Base-by-base conservation (phyloP, 129 eudicot species). In the Chrysanthemum makinoi region DNA sequence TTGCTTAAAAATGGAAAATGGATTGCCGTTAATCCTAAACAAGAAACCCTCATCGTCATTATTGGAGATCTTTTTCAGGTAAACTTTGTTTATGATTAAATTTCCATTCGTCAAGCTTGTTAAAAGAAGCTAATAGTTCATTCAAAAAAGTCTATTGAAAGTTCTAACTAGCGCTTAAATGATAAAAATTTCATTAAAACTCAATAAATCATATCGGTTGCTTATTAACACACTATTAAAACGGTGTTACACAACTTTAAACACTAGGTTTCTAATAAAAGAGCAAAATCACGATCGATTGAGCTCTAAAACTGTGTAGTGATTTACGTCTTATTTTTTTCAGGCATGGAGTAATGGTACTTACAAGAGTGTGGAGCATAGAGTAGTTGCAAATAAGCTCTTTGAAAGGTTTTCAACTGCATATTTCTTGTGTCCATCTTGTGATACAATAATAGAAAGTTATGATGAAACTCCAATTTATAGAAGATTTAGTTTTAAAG, bases 31-130 rank as follows among this genome's bases (percentile, higher is more conserved):
- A 80, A 82, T 58, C 99, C 99, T 74, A 87, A 87, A 60, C 81
- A 81, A 43, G 78, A 84, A 1, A 87, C 94, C 54, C 81, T 94
- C 22, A 73, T 94, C 9, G 78, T 94, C 77, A 94, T 84, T 63
- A 86, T 94, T 6, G 99, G 99, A 2, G 97, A 90, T 69, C 72
- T 89, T n/a, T 87, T 90, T 71, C 91, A 94, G 95, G 98, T 89
- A 83, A 3, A 62, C 48, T 16, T 20, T 17, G 9, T 7, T 43
- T 60, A 20, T 13, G 22, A 12, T 74, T 53, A 12, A 24, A 26
- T 46, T 16, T 44, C 54, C 2, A 12, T 30, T 62, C 35, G 19
- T 62, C 4, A 4, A 2, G 49, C 11, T 62, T 24, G 46, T 28
- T n/a, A 2, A 39, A 1, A 39, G 10, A 39, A 39, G 46, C 46